phyloP scores from a whole-genome alignment of 192 early-diverging fungal species.

The Jimgerdemannia lactiflua region DNA sequence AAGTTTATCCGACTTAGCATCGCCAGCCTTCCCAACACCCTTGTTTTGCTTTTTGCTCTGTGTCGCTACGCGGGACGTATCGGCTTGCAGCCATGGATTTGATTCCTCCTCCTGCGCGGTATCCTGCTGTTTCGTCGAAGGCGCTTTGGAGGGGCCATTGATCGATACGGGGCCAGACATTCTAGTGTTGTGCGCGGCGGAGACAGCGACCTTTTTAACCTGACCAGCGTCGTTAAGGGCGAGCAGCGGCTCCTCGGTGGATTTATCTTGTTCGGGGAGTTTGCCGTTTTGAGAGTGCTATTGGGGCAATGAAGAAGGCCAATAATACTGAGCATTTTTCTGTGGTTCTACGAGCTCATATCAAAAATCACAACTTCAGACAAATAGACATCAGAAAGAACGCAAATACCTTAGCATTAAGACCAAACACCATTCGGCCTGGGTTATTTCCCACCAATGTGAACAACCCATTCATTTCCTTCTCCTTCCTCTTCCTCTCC shows the following conservation, averaged over 20 bases:
- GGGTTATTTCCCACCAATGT: slow-evolving; percentile 41
- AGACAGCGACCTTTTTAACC: slow-evolving; percentile 47
- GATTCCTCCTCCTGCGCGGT: slow-evolving; percentile 27
- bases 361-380: no score
- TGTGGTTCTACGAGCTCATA: no score
- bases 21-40: slow-evolving; percentile 22
- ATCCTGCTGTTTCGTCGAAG: not conserved
- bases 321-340: no score
- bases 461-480: slow-evolving; percentile 18
- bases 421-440: slow-evolving; percentile 66
- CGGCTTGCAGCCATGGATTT: slow-evolving; percentile 81
- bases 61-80: slow-evolving; percentile 56
- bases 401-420: slow-evolving; percentile 4
- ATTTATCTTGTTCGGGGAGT: not conserved
- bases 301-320: not conserved
- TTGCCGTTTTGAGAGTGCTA: not conserved
- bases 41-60: slow-evolving; percentile 47
- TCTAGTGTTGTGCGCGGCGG: slow-evolving; percentile 47
- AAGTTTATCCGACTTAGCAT: not conserved
- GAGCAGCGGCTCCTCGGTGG: slow-evolving; percentile 20
- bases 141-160: slow-evolving; percentile 23
- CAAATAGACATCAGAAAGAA: not conserved
- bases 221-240: slow-evolving; percentile 51
- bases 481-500: slow-evolving; percentile 21
- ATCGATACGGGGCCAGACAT: slow-evolving; percentile 56